Base-by-base conservation (phyloP, 306 rosid species). In the Prinsepia uniflora region DNA sequence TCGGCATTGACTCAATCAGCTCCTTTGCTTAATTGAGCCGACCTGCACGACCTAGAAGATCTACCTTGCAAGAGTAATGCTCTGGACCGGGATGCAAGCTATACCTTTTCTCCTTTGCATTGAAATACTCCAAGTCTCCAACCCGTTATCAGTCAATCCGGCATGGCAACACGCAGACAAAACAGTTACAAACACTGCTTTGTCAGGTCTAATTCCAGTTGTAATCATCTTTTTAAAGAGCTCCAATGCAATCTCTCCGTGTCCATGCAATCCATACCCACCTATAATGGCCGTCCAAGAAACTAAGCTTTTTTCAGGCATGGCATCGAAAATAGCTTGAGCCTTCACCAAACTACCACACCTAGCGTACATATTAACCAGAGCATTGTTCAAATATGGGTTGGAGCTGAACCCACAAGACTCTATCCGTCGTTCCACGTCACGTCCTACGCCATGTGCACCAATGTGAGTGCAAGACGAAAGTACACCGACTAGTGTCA, bases 191-290 rank as follows among this genome's bases (percentile, higher is more conserved):
- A 90, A 94, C 59, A 86, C 85, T 3, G 95, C 75, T 66, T 81
- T 67, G 81, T 94, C 98, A 6, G 96, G 98, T 72, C 79, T 82
- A 63, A 89, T 81, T 5, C 89, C 91, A 0, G 79, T 68, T 63
- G 75, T 49, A 15, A 89, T 52, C 97, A 93, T 94, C 73, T 86
- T 82, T 65, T 87, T 72, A 8, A 90, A 89, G 73, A 93, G 92
- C 71, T 85, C 77, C 68, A 80, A 71, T 0, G 88, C 96, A 49
- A 79, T 79, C 46, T 87, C 88, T 67, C 96, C 98, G 44, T 80
- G 87, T 56, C 98, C 97, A 63, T 94, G 98, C 72, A 90, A 83
- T 67, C 98, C 97, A 77, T 94, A 90, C 20, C 96, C 96, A 64
- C 93, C 85, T 30, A 85, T 74, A 20, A 85, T 77, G 2, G 77